Base-by-base conservation (phyloP, 495 filamentous ascomycete species). In the Penicillium dipodomyicola region DNA sequence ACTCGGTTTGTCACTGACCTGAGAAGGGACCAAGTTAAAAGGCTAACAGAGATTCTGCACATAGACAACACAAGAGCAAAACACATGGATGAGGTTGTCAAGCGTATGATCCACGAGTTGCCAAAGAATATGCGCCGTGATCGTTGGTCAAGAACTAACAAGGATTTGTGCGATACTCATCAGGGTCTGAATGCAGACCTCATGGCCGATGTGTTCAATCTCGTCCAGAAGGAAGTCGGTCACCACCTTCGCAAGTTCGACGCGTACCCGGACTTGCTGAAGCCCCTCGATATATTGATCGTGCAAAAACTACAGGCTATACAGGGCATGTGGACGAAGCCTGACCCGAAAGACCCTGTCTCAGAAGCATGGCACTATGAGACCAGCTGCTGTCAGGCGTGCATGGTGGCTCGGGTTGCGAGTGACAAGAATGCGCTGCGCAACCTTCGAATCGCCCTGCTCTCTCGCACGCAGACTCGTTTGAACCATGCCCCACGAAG, bases 321-420 rank as follows among this genome's bases (percentile, higher is more conserved):
- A n/a, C 23, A 49, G 15, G 71, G 67, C 0, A 70, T 75, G 65
- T 76, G 72, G 73, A 61, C 51, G 37, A 57, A 49, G 25, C 63
- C 61, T 5, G 19, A 19, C 20, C 1, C 30, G 2, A 42, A 47
- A 8, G 30, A 15, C 11, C 10, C 49, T 11, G 30, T 27, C 9
- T 32, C 58, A 10, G 22, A 45, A 3, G 54, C 52, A 29, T 65
- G 62, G 64, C 2, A 40, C 1, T 70, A 62, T 33, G 70, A 79
- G 43, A 56, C 56, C 23, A 69, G 79, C 48, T 25, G 56, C 19
- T 75, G 79, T 52, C 42, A 76, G 46, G 72, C 73, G 10, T 75
- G 79, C 48, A 73, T 80, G 39, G 55, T 79, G 40, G 67, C 71
- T 3, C 64, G 75, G 1, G 56, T 80, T 30, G 64, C 65, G 0